Conservation (phyloP, 257 asterid species). For the Capsicum pubescens region DNA sequence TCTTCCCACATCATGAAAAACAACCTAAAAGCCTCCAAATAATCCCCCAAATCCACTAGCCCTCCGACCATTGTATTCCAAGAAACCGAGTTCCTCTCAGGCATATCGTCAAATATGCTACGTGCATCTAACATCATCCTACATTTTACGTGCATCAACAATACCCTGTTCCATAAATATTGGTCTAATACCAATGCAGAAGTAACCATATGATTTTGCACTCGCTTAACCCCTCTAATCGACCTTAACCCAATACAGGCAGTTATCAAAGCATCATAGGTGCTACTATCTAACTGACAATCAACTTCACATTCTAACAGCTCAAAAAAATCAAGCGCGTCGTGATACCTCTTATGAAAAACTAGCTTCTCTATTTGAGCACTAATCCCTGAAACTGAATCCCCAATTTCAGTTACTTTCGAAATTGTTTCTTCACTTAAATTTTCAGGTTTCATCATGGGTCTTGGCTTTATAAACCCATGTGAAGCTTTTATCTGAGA, state of each 20-base stretch:
- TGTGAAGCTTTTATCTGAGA: conserved; percentile 54
- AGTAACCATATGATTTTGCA: conserved; percentile 51
- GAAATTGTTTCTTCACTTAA: conserved; percentile 35
- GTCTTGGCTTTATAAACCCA: conserved; percentile 59
- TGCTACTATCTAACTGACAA: conserved; percentile 43
- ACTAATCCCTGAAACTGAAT: conserved; percentile 46
- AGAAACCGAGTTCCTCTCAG: conserved; percentile 60
- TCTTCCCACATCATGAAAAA: conserved; percentile 69
- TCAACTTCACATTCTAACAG: conserved; percentile 56
- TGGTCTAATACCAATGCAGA: conserved; percentile 58
- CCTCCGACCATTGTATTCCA: conserved; percentile 81
- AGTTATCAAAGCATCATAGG: conserved; percentile 71
- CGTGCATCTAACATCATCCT: conserved; percentile 89
- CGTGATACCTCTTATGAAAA: conserved; percentile 57
- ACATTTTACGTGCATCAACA: conserved; percentile 78
- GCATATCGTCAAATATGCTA: conserved; percentile 67
- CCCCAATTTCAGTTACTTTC: conserved; percentile 36
- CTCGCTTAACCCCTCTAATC: conserved; percentile 70
- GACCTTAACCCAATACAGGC: conserved; percentile 80
- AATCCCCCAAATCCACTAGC: conserved; percentile 68
- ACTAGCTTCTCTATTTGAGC: conserved; percentile 77
- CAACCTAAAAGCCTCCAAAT: conserved; percentile 64
- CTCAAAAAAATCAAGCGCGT: conserved; percentile 81
- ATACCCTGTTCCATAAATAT: conserved; percentile 74
- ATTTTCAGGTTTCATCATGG: conserved; percentile 33